Evolutionary conservation across 2,329 filamentous ascomycete genomes (phyloP).

Genomic region (Pseudogymnoascus sp.): DNA sequence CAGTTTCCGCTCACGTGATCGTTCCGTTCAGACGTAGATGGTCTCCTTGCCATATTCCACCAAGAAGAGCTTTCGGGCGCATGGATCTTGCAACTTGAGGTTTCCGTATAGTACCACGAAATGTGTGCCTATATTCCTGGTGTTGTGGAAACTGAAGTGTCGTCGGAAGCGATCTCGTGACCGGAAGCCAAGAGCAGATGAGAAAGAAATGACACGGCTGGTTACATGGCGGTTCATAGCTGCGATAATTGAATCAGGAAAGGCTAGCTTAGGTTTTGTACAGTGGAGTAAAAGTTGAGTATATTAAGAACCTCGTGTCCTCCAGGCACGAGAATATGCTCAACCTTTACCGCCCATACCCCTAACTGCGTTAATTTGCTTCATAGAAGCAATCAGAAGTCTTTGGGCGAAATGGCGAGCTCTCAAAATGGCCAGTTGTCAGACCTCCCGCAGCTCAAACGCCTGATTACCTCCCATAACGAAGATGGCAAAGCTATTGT

Average conservation of each 20-base stretch:
- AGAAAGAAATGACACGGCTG: neutral
- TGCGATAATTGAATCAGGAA: neutral
- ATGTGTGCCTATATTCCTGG: neutral
- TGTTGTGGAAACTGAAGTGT: neutral
- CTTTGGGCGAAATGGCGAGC: slow-evolving; percentile 13
- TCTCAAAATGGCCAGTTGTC: slow-evolving; percentile 27
- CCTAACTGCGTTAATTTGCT: neutral
- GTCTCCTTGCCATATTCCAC: neutral
- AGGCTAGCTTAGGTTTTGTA: neutral
- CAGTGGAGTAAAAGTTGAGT: neutral
- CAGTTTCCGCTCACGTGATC: neutral
- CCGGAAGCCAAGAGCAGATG: neutral
- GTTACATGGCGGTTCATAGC: neutral
- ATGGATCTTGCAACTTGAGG: neutral
- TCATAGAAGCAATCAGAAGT: neutral
- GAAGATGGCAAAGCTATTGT: slow-evolving; percentile 30
- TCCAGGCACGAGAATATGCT: neutral
- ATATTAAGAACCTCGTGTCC: neutral
- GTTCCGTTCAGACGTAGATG: neutral
- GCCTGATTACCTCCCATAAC: slow-evolving; percentile 30
- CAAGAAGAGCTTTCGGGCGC: neutral
- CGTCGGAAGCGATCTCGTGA: neutral
- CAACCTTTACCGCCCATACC: neutral
- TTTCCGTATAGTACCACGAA: neutral
- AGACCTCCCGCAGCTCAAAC: slow-evolving; percentile 25